Conservation (phyloP, 768 basidiomycete genomes). For the Phanerochaete sordida region DNA sequence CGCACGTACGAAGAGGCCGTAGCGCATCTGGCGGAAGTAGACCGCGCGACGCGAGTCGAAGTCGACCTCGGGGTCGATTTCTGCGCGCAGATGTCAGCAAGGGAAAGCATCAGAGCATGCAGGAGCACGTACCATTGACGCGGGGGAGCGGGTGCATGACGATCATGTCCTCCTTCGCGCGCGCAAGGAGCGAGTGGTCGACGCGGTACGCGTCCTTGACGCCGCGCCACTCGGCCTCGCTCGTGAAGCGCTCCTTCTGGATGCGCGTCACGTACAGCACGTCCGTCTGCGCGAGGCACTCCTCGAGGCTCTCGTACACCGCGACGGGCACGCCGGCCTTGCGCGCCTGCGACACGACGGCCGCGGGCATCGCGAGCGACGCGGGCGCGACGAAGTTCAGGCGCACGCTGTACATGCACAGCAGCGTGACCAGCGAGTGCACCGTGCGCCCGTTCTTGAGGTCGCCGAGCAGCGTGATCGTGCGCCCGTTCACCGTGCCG, state of each 20-base stretch:
- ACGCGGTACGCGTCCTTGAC: constrained; percentile 93
- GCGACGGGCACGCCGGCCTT: constrained; percentile 77
- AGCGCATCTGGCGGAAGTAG: constrained; percentile 98
- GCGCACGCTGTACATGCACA: constrained; percentile 88
- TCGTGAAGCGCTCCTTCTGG: constrained; percentile 90
- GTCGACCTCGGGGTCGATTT: constrained; percentile 98
- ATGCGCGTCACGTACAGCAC: constrained; percentile 96
- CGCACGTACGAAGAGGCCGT: constrained; percentile 90
- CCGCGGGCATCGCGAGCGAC: constrained; percentile 84
- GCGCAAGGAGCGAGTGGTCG: constrained; percentile 88
- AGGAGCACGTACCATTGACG: constrained; percentile 64
- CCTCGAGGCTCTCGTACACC: constrained; percentile 86
- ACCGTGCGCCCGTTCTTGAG: constrained; percentile 98
- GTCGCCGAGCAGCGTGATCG: constrained; percentile 90
- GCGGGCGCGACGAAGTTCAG: constrained; percentile 95
- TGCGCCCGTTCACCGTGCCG: constrained; percentile 95
- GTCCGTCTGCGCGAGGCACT: constrained; percentile 89
- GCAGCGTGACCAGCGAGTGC: constrained; percentile 89
- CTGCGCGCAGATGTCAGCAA: constrained; percentile 43
- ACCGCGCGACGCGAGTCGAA: constrained; percentile 92
- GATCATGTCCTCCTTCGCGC: constrained; percentile 96
- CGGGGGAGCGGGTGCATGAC: constrained; percentile 99
- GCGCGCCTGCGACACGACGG: constrained; percentile 77
- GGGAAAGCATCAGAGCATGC: too few relatives aligned
- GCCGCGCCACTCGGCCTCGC: constrained; percentile 77